Evolutionary conservation across 768 basidiomycete genomes (phyloP), one percentile per base, ranked within the genome.

Genomic region (Mycena galopus): DNA sequence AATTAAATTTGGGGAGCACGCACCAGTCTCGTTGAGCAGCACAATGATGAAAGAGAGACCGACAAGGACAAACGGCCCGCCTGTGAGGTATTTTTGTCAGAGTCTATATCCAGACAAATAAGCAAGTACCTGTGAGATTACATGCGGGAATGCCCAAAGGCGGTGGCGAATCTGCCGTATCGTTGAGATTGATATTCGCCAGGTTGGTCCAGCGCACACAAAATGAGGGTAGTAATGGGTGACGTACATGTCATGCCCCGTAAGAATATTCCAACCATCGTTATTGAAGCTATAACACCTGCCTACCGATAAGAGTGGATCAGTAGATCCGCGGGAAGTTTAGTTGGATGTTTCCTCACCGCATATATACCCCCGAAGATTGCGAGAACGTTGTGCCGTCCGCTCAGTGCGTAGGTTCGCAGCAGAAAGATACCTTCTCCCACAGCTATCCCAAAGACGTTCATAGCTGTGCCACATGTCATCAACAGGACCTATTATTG

Each of bases 381-480:
- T 2, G 4, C 12, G 21, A 69, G 37, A 4, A 60, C 47, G 1
- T 17, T 47, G 16, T 17, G 57, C n/a, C 32, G 7, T 23, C 53
- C 73, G 42, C 73, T 73, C 17, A 73, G 39, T 3, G 68, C n/a
- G n/a, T n/a, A n/a, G n/a, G n/a, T n/a, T n/a, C n/a, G n/a, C n/a
- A n/a, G n/a, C n/a, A n/a, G n/a, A 12, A 73, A 65, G 21, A 73
- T 70, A 4, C 57, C 67, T 58, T 73, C 72, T 1, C 56, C 67
- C 1, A 69, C 27, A 16, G 67, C 63, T 1, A 73, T 60, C 2
- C 72, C 72, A 8, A 69, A 23, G 51, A 73, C 10, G 21, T 42
- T 62, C 17, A 56, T 35, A 50, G 23, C 44, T 47, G 44, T 2
- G 8, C 32, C 30, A 37, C 42, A 17, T 17, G 7, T 16, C 17